Conservation (phyloP, 2,329 filamentous ascomycete genomes). For the Dothideomycetidae sp. region DNA sequence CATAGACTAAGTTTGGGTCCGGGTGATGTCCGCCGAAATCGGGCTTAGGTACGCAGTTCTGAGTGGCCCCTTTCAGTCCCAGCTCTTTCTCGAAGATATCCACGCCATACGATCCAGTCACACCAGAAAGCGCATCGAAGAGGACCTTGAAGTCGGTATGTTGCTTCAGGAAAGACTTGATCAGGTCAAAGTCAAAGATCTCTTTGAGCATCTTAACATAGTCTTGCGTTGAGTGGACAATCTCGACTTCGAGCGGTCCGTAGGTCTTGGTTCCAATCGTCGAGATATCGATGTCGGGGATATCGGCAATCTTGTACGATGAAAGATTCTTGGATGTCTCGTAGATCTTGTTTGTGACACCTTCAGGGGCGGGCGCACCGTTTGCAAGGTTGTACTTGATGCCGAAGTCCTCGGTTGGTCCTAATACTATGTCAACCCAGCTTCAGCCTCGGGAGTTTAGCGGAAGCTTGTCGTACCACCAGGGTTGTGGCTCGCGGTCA, state of each 20-base stretch:
- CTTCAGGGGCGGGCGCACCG: conserved; percentile 87
- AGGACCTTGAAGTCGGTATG: conserved; percentile 92
- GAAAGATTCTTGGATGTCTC: conserved; percentile 78
- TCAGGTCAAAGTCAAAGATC: conserved; percentile 94
- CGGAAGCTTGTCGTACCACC: conserved; percentile 51
- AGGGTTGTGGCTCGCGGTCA: conserved; percentile 97
- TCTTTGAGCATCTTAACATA: conserved; percentile 93
- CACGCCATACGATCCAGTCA: conserved; percentile 87
- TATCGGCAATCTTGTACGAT: conserved; percentile 81
- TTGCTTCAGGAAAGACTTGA: conserved; percentile 78
- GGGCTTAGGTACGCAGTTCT: conserved; percentile 83
- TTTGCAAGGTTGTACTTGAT: conserved; percentile 99
- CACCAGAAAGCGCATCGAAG: conserved; percentile 86
- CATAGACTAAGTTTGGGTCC: conserved; percentile 95
- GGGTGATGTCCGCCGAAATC: conserved; percentile 97
- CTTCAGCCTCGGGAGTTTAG: neutral
- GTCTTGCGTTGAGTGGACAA: conserved; percentile 84
- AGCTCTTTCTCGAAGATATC: conserved; percentile 94
- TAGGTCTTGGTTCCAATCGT: conserved; percentile 74
- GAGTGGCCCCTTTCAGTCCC: conserved; percentile 64
- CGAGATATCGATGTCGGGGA: conserved; percentile 72
- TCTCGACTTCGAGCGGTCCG: conserved; percentile 79
- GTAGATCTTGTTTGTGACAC: conserved; percentile 96
- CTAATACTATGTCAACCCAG: conserved; percentile 30
- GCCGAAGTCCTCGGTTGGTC: conserved; percentile 87